These are phyloP conservation scores for Cutaneotrichosporon sp. DNA, from an alignment of 1,284 basidiomycete genomes.

Conservation along the genomic window DNA sequence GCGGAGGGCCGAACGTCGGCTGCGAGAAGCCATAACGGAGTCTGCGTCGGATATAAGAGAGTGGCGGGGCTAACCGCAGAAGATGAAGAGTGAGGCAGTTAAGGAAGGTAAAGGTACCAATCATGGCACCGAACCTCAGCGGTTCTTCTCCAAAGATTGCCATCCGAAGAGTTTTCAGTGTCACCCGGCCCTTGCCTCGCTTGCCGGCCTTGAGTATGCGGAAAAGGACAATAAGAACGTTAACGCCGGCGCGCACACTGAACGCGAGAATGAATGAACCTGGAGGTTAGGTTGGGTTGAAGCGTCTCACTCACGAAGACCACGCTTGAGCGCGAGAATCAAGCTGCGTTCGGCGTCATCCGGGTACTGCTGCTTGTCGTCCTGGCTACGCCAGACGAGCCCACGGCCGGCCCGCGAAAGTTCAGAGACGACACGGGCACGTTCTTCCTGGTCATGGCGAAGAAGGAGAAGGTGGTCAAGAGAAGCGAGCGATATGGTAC, in stretches of 20 bases:
- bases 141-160: constrained; percentile 78
- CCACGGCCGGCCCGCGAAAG: constrained; percentile 39
- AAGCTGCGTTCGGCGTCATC: constrained; percentile 67
- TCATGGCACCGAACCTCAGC: constrained; percentile 77
- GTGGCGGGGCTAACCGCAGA: constrained; percentile 71
- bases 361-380: constrained; percentile 71
- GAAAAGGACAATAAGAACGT: constrained; percentile 71
- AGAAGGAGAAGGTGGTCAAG: constrained; percentile 46
- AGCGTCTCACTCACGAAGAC: constrained; percentile 63
- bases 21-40: constrained; percentile 34
- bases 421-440: constrained; percentile 40
- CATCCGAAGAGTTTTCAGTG: constrained; percentile 65
- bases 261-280: constrained; percentile 77
- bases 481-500: constrained; percentile 53
- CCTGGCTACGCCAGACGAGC: constrained; percentile 77
- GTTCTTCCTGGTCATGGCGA: constrained; percentile 34
- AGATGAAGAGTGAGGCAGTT: constrained; percentile 81
- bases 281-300: constrained; percentile 44
- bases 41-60: constrained; percentile 54
- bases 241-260: constrained; percentile 74
- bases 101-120: constrained; percentile 70
- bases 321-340: constrained; percentile 71
- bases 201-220: constrained; percentile 57
- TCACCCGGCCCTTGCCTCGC: constrained; percentile 35
- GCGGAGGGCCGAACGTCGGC: constrained; percentile 48